Evolutionary conservation across 352 stramenopile species (phyloP).

Genomic region (Phytophthora rubi): DNA sequence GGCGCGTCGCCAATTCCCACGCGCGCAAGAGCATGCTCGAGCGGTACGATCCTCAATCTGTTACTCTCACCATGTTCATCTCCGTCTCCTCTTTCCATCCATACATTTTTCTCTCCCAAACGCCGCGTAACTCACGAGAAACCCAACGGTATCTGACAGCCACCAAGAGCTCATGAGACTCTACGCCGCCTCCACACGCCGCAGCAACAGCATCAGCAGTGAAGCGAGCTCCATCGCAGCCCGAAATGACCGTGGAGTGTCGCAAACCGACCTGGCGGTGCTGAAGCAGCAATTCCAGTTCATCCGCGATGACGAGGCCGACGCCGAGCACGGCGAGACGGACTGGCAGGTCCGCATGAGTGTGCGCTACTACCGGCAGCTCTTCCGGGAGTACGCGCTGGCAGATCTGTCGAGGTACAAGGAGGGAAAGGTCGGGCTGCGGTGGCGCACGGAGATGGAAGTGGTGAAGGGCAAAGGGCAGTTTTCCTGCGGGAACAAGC

Average conservation of each 20-base stretch:
- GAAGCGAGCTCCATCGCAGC: constrained; percentile 15
- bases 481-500: constrained; percentile 80
- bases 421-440: constrained; percentile 73
- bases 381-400: constrained; percentile 87
- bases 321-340: constrained; percentile 48
- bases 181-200: constrained; percentile 32
- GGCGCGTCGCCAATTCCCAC: not conserved
- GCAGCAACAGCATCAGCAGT: constrained; percentile 24
- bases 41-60: constrained; percentile 14
- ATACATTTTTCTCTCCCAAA: constrained; percentile 8
- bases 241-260: constrained; percentile 7
- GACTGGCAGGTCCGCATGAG: constrained; percentile 86
- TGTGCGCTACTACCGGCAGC: constrained; percentile 81
- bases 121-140: constrained; percentile 3
- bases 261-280: constrained; percentile 46
- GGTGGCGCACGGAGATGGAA: constrained; percentile 83
- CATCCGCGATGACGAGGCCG: constrained; percentile 73
- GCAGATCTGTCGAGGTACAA: constrained; percentile 69
- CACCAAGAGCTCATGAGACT: constrained; percentile 64
- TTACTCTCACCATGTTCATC: not conserved
- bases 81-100: constrained; percentile 7
- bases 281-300: constrained; percentile 75
- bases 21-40: constrained; percentile 9
- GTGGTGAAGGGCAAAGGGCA: constrained; percentile 82
- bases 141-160: constrained; percentile 21